Evolutionary conservation across 2,329 filamentous ascomycete genomes (phyloP).

Genomic region (Ilyonectria mors-panacis): DNA sequence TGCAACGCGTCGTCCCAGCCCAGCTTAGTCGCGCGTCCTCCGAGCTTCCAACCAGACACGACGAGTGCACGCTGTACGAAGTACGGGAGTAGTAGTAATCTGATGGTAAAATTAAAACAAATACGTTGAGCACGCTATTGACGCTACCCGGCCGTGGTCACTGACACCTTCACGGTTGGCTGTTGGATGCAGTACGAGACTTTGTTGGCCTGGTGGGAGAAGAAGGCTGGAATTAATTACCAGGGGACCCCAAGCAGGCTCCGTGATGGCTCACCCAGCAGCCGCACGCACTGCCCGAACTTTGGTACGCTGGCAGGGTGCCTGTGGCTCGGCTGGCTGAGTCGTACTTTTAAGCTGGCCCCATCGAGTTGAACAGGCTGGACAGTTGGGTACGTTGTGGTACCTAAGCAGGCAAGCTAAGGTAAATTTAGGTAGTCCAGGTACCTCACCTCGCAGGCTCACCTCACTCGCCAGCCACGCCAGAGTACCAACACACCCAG

Average conservation of each 20-base stretch:
- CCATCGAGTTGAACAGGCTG: constrained; percentile 8
- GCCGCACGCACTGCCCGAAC: not conserved
- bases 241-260: constrained; percentile 5
- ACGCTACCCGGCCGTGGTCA: constrained; percentile 8
- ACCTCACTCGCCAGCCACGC: not conserved
- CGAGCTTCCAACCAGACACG: not conserved
- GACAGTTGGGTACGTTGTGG: constrained; percentile 1
- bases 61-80: not conserved
- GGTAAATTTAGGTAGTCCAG: not conserved
- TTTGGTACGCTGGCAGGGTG: not conserved
- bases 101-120: constrained; percentile 5
- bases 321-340: not conserved
- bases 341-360: not conserved
- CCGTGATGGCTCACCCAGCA: not conserved
- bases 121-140: constrained; percentile 9
- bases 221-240: not conserved
- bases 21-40: constrained; percentile 2
- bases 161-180: constrained; percentile 1
- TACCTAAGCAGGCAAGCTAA: not conserved
- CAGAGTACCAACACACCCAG: constrained; percentile 14
- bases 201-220: constrained; percentile 6
- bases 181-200: constrained; percentile 3
- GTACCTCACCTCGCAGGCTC: constrained; percentile 1
- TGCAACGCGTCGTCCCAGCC: constrained; percentile 5
- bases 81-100: not conserved